Conservation (phyloP, 495 filamentous ascomycete species). For the Halenospora varia region DNA sequence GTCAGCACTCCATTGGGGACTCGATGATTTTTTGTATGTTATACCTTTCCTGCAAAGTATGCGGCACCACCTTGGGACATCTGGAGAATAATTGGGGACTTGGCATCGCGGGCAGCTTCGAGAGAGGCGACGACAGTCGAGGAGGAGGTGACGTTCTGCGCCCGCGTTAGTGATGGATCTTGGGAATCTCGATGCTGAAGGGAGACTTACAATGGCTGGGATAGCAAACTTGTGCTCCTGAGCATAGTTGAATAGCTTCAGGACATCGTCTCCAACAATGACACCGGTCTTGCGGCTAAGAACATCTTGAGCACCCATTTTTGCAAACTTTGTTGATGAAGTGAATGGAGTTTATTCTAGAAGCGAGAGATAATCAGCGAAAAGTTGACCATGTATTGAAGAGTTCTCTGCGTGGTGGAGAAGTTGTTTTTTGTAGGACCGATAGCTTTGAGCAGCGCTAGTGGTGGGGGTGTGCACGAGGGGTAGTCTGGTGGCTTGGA, state of each 20-base stretch:
- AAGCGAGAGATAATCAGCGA: conserved; percentile 1
- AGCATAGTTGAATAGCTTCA: conserved; percentile 80
- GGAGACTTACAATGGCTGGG: conserved; percentile 73
- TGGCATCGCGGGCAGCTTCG: conserved; percentile 88
- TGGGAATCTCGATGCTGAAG: not conserved
- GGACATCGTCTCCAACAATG: conserved; percentile 82
- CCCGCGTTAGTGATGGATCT: conserved; percentile 10
- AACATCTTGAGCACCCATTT: conserved; percentile 61
- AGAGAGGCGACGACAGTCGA: conserved; percentile 84
- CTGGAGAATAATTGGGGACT: conserved; percentile 86
- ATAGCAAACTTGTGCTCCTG: conserved; percentile 84
- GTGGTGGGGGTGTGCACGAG: conserved; percentile 1
- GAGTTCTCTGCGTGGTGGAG: conserved; percentile 5
- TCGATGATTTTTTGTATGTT: conserved; percentile 5
- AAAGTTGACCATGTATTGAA: not conserved
- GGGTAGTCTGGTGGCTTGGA: too few species aligned
- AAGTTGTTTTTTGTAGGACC: conserved; percentile 4
- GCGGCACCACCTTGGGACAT: conserved; percentile 90
- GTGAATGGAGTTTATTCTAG: conserved; percentile 1
- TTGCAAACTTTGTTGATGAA: conserved; percentile 28
- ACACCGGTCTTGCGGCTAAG: conserved; percentile 78
- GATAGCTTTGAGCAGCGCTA: conserved; percentile 1
- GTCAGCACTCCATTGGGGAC: conserved; percentile 1
- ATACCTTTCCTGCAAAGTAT: conserved; percentile 89
- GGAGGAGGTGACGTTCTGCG: conserved; percentile 81